Evolutionary conservation across 2,329 filamentous ascomycete species (phyloP), one percentile per base, ranked within the genome.

Genomic region (Diaporthe vaccinii): DNA sequence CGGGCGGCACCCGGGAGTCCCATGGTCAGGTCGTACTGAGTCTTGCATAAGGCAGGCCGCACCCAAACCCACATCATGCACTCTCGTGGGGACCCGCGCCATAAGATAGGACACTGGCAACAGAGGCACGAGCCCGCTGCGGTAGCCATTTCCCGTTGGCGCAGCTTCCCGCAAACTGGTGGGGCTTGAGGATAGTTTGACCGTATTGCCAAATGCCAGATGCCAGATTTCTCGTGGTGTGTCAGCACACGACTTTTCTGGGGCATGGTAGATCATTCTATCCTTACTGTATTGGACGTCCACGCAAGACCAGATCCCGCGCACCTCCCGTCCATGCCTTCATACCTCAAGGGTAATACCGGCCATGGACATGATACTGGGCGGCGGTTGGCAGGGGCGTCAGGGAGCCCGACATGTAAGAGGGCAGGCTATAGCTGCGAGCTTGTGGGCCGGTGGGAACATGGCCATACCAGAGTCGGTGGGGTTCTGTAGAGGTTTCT

Each of bases 391-490:
- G 31, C 9, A 68, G 12, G 2, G 62, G 62, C 8, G n/a, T 28
- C 31, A 39, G 14, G 0, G 31, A 2, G 12, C 2, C 22, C 31
- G 62, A 39, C 8, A 14, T 0, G 1, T 14, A 28, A 6, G 31
- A 4, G 6, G 59, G 62, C 6, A 53, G 49, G 4, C 62, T 68
- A 2, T 51, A 20, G 31, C 31, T 68, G 31, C 62, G 46, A 31
- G 20, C 8, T 3, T 1, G 31, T 1, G 3, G 10, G 31, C 22
- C 39, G 3, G 0, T 9, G n/a, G 12, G 4, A 20, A 46, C 20
- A 31, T 53, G 31, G 2, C 46, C 62, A 14, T 53, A 20, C 62
- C 62, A 53, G 12, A 1, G 31, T 3, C 39, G 62, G 7, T 25
- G 62, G 0, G 46, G 9, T 20, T 53, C 9, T 7, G 9, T 10